Evolutionary conservation across 306 rosid genomes (phyloP), one percentile per base, ranked within the genome.

Genomic region (Cotoneaster glaucophyllus): DNA sequence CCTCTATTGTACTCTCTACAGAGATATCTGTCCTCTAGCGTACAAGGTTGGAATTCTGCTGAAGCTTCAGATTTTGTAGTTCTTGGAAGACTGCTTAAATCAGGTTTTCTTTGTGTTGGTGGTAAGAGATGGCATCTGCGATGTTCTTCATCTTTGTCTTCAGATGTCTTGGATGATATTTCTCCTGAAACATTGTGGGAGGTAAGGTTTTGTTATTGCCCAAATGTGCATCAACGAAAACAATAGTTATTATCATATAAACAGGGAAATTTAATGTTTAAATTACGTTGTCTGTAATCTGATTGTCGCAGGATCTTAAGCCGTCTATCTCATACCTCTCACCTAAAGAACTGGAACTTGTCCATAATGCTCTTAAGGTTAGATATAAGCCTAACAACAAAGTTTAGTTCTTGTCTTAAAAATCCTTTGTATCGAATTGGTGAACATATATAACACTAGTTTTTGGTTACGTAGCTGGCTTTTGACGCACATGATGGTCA

Each of bases 401-500:
- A 77, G 62, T 76, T 78, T 69, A 79, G 70, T 28, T n/a, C 56
- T 41, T 74, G 71, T 86, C 58, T 64, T 66, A 45, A 66, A 81
- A 79, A 76, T 72, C 34, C 62, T 13, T 79, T 68, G 64, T 57
- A 80, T 77, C 21, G 14, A 70, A 70, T 44, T 21, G 43, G 43
- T 74, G 64, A 70, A 59, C 56, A 69, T 77, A 70, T 74, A 67
- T 61, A 6, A 83, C 70, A 28, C 26, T 71, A 63, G 56, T 59
- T 59, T 77, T 79, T 22, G 19, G 70, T 71, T 67, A 71, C 77
- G 52, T 84, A 96, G 99, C 87, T 96, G 84, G 98, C 99, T 70
- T 95, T 90, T 84, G 87, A 88, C 84, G 99, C 99, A 61, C 99
- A 96, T 83, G 90, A 92, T 83, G 99, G 99, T 82, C 99, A 96